Base-by-base conservation (phyloP, 1,284 basidiomycete species). In the Anthracocystis walkeri region DNA sequence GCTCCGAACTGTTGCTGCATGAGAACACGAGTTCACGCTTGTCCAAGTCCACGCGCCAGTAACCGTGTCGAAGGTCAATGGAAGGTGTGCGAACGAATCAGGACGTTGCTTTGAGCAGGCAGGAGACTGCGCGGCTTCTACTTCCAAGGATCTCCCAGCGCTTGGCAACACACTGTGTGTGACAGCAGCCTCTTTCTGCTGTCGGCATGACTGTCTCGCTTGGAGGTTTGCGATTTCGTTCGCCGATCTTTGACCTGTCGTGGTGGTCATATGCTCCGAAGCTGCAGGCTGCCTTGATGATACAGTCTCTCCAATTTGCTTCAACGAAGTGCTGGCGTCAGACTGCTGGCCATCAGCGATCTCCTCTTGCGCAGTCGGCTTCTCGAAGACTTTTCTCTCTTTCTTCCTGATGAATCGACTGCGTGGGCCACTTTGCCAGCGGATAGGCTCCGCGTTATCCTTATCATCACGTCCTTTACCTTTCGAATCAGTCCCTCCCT, bases 391-490 rank as follows among this genome's bases (percentile, higher is more conserved):
- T 3, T 25, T 23, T 11, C 23, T 31, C 25, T 62, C 42, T 21
- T 62, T 65, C 23, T 59, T 63, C 29, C 68, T 44, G 21, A 71
- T 51, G 41, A 71, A 71, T 16, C 63, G 42, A 48, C 68, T 71
- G 21, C 68, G 48, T 18, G 23, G 49, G 25, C 63, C 69, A 29
- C 69, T 72, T 21, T 72, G 69, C 64, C 69, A 72, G 1, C 68
- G 52, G 10, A 71, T 21, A 4, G 68, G 68, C 29, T 70, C 62
- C 16, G 12, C 35, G 11, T 38, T 38, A 4, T 38, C 35, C 35
- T 38, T 38, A 1, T 14, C 35, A 16, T 35, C 54, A 1, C 38
- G 50, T 3, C 18, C 3, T 48, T 5, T 33, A 2, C 16, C 5
- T 16, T 40, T 23, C 27, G 20, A 29, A 23, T 12, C 23, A n/a